Conservation (phyloP, 1,139 yeast genomes). For the Yamadazyma mexicana region DNA sequence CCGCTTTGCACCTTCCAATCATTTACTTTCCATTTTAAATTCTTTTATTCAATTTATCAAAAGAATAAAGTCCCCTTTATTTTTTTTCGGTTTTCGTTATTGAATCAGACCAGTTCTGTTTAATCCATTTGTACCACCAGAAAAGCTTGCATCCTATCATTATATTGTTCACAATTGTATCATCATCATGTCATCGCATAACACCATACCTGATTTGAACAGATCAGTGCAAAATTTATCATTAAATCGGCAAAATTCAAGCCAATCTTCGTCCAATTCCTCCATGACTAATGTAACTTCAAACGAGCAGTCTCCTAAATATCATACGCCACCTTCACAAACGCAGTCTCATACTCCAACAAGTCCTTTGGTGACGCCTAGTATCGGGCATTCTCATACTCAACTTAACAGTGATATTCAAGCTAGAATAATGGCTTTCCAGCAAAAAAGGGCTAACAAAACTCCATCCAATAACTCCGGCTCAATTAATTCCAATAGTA, state of each 20-base stretch:
- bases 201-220: not conserved
- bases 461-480: not conserved
- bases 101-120: too few relatives aligned
- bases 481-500: not conserved
- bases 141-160: too few relatives aligned
- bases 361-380: conserved; percentile 11
- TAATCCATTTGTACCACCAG: too few relatives aligned
- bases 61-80: too few relatives aligned
- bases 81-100: too few relatives aligned
- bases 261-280: not conserved
- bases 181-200: not conserved
- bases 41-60: too few relatives aligned
- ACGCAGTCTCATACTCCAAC: conserved; percentile 9
- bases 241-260: not conserved
- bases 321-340: conserved; percentile 9
- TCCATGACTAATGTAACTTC: not conserved
- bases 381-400: conserved; percentile 17
- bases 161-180: too few relatives aligned
- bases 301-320: not conserved
- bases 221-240: not conserved
- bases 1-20: too few relatives aligned
- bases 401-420: conserved; percentile 64
- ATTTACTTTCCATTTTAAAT: too few relatives aligned
- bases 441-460: conserved; percentile 55
- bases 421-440: conserved; percentile 74